Evolutionary conservation across 2,329 filamentous ascomycete species (phyloP), one percentile per base, ranked within the genome.

Genomic region (Dactylella cylindrospora): DNA sequence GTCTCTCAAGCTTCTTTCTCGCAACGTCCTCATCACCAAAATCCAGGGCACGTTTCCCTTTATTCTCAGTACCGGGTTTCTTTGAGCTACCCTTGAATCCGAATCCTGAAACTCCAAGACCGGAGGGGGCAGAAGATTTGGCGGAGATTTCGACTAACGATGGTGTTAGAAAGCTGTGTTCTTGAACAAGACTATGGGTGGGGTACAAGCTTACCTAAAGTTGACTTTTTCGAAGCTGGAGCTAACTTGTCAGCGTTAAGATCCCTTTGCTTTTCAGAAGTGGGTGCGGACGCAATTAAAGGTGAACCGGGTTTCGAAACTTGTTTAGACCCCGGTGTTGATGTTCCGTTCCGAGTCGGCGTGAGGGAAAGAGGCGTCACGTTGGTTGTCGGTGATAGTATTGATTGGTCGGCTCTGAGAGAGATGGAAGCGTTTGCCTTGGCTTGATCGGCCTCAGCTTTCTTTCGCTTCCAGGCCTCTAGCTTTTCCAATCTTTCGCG

Each of bases 21-120:
- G 85, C 86, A 25, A 83, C 84, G 69, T 95, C 88, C 69, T 96
- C 91, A 70, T 96, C 91, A 62, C 87, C 90, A 68, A 96, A 84
- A 68, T 90, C 84, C 17, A 95, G 77, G 62, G 87, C 89, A 67
- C 84, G 85, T 70, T 88, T 89, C 81, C 77, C 3, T 81, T 77
- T 54, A 12, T 47, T 43, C 2, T 80, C 72, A 69, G 87, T 89
- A 45, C 88, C 85, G 17, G 73, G 73, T 47, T 89, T 88, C 41
- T 76, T 74, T 45, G 78, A 77, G 33, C 80, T 76, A 71, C 88
- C 93, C 55, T 80, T 79, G 59, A 97, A 83, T 2, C 90, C 91
- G 70, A 97, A 97, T 15, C 67, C 68, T 20, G 25, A 85, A 84
- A 71, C 86, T 86, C 40, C 94, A 80, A 81, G 83, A 61, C 82